Percentiles rank a stretch among this genome's conserved stretches.
These are phyloP conservation scores for Cryphonectria carpinicola DNA, from an alignment of 2,329 filamentous ascomycete genomes.

Conservation along the genomic window DNA sequence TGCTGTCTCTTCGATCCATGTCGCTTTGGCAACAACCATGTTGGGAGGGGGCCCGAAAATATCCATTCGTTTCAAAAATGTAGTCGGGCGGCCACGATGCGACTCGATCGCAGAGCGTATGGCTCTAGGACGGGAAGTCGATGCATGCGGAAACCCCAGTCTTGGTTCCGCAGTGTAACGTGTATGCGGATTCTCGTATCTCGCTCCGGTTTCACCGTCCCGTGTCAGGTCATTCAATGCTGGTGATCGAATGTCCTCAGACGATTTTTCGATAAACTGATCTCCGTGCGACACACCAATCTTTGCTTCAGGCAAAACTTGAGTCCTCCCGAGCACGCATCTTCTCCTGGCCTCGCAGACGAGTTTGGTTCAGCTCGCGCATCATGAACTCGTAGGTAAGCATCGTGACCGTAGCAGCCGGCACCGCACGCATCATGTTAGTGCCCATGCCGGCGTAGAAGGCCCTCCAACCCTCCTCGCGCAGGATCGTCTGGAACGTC, in stretches of 20 bases:
- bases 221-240: constrained; percentile 4
- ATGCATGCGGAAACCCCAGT: not conserved
- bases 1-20: constrained; percentile 5
- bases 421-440: constrained; percentile 95
- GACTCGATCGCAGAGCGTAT: constrained; percentile 17
- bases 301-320: constrained; percentile 19
- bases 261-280: not conserved
- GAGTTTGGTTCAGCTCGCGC: constrained; percentile 54
- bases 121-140: constrained; percentile 20
- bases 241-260: not conserved
- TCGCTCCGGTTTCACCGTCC: constrained; percentile 3
- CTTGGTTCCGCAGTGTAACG: constrained; percentile 4
- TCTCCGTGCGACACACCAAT: not conserved
- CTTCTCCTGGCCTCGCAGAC: constrained; percentile 43
- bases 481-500: constrained; percentile 82
- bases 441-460: constrained; percentile 98
- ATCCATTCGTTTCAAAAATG: not conserved
- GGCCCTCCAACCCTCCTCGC: constrained; percentile 92
- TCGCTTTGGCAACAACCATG: not conserved
- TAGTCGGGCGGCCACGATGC: constrained; percentile 1
- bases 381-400: constrained; percentile 87
- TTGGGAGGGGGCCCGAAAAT: not conserved
- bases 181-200: constrained; percentile 7
- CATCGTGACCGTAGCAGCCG: constrained; percentile 96
- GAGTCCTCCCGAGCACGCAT: constrained; percentile 26